Evolutionary conservation across 2,329 filamentous ascomycete species (phyloP).

Genomic region (Colletotrichum melonis): DNA sequence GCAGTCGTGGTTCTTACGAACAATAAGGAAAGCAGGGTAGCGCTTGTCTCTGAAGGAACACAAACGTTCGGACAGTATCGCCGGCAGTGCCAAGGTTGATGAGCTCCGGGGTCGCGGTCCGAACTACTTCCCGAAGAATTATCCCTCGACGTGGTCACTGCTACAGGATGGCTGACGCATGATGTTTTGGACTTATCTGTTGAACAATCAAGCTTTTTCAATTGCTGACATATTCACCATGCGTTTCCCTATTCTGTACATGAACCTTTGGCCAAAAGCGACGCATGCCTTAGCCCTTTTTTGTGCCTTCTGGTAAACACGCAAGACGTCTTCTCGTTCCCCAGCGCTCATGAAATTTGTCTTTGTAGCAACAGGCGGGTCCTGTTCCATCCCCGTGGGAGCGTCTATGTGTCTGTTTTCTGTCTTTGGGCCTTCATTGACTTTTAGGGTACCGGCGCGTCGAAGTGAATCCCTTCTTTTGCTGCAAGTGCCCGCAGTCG

Average conservation of each 20-base stretch:
- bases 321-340: not conserved
- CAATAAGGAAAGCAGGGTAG: no score
- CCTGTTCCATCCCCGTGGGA: not conserved
- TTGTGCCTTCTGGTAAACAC: not conserved
- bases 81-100: no score
- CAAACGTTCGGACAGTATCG: no score
- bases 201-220: not conserved
- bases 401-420: not conserved
- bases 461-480: not conserved
- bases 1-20: no score
- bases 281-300: conserved; percentile 19
- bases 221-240: not conserved
- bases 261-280: conserved; percentile 1
- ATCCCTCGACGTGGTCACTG: no score
- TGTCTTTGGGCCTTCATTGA: not conserved
- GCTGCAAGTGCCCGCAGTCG: not conserved
- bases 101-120: no score
- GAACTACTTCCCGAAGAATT: no score
- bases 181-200: no score
- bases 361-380: not conserved
- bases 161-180: not conserved
- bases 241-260: not conserved
- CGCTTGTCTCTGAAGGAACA: no score
- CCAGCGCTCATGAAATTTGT: not conserved
- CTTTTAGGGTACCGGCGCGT: not conserved